A percentile compares a stretch with the other conserved stretches of the same genome.
Evolutionary conservation across 2,329 filamentous ascomycete genomes (phyloP).

Genomic region (Davidsoniella neocaledoniae): DNA sequence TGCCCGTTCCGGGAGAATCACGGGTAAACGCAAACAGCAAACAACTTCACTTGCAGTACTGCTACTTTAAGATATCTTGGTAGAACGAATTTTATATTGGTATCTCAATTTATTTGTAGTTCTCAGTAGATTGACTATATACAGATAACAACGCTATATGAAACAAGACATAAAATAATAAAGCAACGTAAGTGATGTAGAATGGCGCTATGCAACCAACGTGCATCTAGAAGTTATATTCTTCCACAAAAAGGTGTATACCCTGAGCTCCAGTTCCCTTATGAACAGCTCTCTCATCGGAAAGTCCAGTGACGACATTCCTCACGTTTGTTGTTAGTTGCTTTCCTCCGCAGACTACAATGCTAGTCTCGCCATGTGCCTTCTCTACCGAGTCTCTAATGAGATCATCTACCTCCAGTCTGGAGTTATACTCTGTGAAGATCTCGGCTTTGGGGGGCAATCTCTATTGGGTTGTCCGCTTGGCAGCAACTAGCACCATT

Average conservation of each 20-base stretch:
- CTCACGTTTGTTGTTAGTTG: constrained; percentile 35
- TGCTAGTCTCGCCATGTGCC: constrained; percentile 42
- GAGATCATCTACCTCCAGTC: constrained; percentile 34
- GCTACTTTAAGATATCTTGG: too few relatives aligned
- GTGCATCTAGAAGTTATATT: constrained; percentile 30
- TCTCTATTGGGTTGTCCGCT: constrained; percentile 2
- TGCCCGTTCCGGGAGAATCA: background rate
- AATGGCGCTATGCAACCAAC: background rate
- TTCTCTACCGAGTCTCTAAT: constrained; percentile 38
- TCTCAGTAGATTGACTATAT: too few relatives aligned
- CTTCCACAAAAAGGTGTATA: constrained; percentile 42
- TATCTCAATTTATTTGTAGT: too few relatives aligned
- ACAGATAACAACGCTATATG: too few relatives aligned
- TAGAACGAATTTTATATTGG: too few relatives aligned
- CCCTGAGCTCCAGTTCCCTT: constrained; percentile 48
- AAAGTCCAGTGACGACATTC: constrained; percentile 37
- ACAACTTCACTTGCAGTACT: too few relatives aligned
- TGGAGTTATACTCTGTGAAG: constrained; percentile 27
- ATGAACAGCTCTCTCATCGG: constrained; percentile 45
- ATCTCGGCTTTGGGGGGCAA: constrained; percentile 15
- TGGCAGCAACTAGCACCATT: constrained; percentile 9
- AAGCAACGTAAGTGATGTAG: too few relatives aligned
- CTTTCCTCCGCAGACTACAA: constrained; percentile 42
- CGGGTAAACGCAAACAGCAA: background rate
- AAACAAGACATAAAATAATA: too few relatives aligned